Evolutionary conservation across 2,329 filamentous ascomycete species (phyloP).

Genomic region (Sclerotinia trifoliorum): DNA sequence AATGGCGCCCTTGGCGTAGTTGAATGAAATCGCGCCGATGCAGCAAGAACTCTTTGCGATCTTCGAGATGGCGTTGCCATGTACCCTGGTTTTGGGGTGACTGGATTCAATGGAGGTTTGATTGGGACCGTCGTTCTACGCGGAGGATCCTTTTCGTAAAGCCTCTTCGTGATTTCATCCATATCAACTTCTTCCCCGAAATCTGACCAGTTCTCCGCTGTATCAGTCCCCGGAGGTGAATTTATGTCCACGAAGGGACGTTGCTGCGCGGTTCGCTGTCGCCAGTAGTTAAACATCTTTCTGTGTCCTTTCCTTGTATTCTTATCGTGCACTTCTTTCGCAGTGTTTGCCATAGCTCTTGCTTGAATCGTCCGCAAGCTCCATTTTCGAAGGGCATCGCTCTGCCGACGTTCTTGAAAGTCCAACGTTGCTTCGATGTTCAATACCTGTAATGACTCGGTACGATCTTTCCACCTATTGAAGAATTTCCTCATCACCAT

Average conservation of each 20-base stretch:
- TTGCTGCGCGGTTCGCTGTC: constrained; percentile 33
- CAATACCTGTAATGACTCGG: constrained; percentile 30
- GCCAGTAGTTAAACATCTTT: constrained; percentile 40
- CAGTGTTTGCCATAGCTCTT: constrained; percentile 34
- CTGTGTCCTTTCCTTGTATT: constrained; percentile 39
- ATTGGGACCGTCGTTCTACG: neutral
- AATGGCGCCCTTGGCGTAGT: constrained; percentile 47
- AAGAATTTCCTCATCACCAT: constrained; percentile 34
- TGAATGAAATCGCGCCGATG: constrained; percentile 43
- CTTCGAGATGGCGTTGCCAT: constrained; percentile 38
- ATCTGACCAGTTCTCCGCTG: constrained; percentile 37
- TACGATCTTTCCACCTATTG: constrained; percentile 34
- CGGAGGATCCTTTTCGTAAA: constrained; percentile 26
- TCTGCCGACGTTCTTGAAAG: constrained; percentile 36
- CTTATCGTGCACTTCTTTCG: constrained; percentile 37
- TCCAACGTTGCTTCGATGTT: constrained; percentile 35
- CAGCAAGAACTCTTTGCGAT: constrained; percentile 44
- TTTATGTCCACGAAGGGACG: constrained; percentile 25
- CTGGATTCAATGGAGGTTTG: constrained; percentile 4
- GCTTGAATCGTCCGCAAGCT: constrained; percentile 35
- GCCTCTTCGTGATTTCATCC: constrained; percentile 30
- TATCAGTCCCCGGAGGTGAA: constrained; percentile 26
- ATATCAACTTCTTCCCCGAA: constrained; percentile 35
- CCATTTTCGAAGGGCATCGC: constrained; percentile 38
- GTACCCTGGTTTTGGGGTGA: constrained; percentile 31